Percentiles rank a stretch among this genome's conserved stretches.
phyloP scores from a whole-genome alignment of 2,329 filamentous ascomycete genomes.

The Arthrobotrys pseudoclavata region DNA sequence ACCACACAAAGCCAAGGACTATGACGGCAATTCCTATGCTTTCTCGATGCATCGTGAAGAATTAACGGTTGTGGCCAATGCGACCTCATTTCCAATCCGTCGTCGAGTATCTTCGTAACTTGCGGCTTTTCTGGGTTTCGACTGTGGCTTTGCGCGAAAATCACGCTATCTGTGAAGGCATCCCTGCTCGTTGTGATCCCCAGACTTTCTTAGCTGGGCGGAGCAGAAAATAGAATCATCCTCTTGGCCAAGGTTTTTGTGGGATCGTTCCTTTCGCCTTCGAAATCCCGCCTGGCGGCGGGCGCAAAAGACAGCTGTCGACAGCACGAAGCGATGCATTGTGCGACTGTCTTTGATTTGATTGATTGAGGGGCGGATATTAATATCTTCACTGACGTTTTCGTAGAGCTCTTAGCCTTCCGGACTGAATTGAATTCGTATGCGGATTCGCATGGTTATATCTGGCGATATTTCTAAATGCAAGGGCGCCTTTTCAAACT shows the following conservation, averaged over 20 bases:
- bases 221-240: constrained; percentile 51
- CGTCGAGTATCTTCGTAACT: background rate
- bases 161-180: constrained; percentile 41
- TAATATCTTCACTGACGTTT: constrained; percentile 20
- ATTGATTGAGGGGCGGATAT: constrained; percentile 10
- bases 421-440: background rate
- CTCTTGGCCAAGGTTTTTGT: constrained; percentile 1
- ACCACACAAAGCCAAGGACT: background rate
- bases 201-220: constrained; percentile 19
- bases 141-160: constrained; percentile 50
- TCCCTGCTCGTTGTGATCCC: constrained; percentile 28
- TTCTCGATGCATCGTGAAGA: constrained; percentile 4
- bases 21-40: constrained; percentile 10
- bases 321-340: constrained; percentile 21
- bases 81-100: background rate
- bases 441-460: background rate
- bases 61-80: constrained; percentile 30
- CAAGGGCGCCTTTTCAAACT: constrained; percentile 8
- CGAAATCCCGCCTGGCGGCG: constrained; percentile 22
- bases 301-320: constrained; percentile 1
- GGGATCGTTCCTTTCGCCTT: constrained; percentile 7
- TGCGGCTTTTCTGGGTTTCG: background rate
- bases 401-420: constrained; percentile 6
- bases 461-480: background rate
- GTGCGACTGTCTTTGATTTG: constrained; percentile 9